phyloP scores from a whole-genome alignment of 148 eudicot genomes.

The Chenopodium quinoa region DNA sequence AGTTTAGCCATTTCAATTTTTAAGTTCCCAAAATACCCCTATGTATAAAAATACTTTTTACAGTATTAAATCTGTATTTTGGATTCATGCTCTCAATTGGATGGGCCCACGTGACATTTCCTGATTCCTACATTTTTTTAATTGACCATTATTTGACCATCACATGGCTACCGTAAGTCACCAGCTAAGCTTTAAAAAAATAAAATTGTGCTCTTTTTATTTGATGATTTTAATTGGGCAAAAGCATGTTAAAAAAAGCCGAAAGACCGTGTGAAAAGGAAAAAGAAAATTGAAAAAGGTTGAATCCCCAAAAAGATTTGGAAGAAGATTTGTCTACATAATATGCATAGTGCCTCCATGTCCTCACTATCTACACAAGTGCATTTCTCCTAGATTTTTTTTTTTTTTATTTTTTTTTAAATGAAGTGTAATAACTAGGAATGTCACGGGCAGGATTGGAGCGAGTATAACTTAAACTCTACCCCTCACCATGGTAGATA shows the following conservation, averaged over 20 bases:
- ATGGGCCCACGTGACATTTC: slow-evolving; percentile 15
- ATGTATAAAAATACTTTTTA: no score
- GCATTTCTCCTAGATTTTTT: not conserved
- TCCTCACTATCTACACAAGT: not conserved
- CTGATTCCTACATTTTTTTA: slow-evolving; percentile 4
- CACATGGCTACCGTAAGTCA: slow-evolving; percentile 26
- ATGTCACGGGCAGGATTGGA: no score
- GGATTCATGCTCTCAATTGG: slow-evolving; percentile 13
- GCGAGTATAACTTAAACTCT: no score
- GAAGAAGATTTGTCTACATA: slow-evolving; percentile 6
- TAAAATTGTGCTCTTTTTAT: not conserved
- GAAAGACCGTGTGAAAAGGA: slow-evolving; percentile 1
- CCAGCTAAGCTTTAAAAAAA: slow-evolving; percentile 5
- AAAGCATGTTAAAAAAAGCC: not conserved
- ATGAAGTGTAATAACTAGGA: no score
- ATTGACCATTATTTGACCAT: slow-evolving; percentile 27
- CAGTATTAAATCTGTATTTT: not conserved
- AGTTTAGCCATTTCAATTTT: no score
- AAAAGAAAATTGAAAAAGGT: slow-evolving; percentile 3
- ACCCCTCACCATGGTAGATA: no score
- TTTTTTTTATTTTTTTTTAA: no score
- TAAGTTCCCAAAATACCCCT: slow-evolving; percentile 7
- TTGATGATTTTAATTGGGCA: not conserved
- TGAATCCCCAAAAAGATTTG: slow-evolving; percentile 26
- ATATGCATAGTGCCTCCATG: not conserved